Percentiles rank a stretch among this genome's conserved stretches.
These are phyloP conservation scores for Ophiocordyceps unilateralis DNA, from an alignment of 2,329 filamentous ascomycete species.

Conservation along the genomic window DNA sequence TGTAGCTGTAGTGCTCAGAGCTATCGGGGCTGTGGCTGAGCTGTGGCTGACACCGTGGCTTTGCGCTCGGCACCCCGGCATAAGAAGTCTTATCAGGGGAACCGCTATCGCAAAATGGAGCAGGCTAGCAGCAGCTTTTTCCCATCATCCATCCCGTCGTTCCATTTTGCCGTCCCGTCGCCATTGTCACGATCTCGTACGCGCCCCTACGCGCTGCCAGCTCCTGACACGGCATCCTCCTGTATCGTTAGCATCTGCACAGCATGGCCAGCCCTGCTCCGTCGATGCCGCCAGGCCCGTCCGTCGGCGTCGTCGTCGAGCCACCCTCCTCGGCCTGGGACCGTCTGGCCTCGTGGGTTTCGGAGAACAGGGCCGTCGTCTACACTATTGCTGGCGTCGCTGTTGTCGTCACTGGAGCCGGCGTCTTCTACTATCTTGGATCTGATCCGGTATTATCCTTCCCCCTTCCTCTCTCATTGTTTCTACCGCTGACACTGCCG, in stretches of 20 bases:
- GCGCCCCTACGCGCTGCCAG: not conserved
- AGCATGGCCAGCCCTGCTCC: slow-evolving; percentile 28
- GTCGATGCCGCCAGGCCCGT: slow-evolving; percentile 27
- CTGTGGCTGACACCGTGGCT: not conserved
- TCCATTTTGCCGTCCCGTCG: not conserved
- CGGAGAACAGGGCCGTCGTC: slow-evolving; percentile 87
- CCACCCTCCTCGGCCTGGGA: slow-evolving; percentile 66
- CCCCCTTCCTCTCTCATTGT: not conserved
- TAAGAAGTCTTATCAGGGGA: not conserved
- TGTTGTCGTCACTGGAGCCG: slow-evolving; percentile 77
- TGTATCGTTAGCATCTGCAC: not conserved
- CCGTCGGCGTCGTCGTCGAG: slow-evolving; percentile 30
- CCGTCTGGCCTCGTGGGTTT: slow-evolving; percentile 76
- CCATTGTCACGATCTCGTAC: not conserved
- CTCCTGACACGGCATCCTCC: slow-evolving; percentile 7
- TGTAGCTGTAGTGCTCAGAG: too few species aligned
- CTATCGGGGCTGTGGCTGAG: not conserved
- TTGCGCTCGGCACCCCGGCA: not conserved
- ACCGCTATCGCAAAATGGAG: not conserved
- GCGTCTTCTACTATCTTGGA: slow-evolving; percentile 81
- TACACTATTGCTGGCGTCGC: slow-evolving; percentile 95
- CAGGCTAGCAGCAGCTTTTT: not conserved
- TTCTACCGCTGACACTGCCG: not conserved
- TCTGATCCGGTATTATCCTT: slow-evolving; percentile 30
- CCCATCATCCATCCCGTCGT: not conserved